Evolutionary conservation across 768 basidiomycete genomes (phyloP).

Genomic region (Lactifluus rugatus): DNA sequence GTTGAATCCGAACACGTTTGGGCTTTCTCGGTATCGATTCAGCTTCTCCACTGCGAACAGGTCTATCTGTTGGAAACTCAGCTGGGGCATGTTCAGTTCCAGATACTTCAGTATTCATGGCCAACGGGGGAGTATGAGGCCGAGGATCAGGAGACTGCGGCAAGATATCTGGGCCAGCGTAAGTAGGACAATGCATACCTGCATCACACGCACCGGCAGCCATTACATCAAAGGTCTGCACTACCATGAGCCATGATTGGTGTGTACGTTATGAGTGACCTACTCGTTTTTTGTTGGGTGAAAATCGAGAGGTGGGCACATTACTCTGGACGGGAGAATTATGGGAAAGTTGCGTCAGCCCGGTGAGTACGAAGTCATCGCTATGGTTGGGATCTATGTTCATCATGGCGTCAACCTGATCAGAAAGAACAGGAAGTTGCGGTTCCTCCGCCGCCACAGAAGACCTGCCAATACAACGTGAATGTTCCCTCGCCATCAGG

Average conservation of each 20-base stretch:
- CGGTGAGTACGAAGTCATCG: slow-evolving; percentile 20
- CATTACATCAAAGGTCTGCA: slow-evolving; percentile 12
- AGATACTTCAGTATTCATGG: background rate
- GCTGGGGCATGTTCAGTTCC: background rate
- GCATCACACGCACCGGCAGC: background rate
- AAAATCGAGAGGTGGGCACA: background rate
- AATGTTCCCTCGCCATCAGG: background rate
- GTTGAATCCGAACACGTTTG: slow-evolving; percentile 43
- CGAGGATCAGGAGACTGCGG: background rate
- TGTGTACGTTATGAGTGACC: background rate
- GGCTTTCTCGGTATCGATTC: slow-evolving; percentile 29
- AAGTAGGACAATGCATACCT: background rate
- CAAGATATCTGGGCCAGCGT: background rate
- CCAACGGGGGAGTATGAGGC: slow-evolving; percentile 11
- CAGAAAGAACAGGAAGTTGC: slow-evolving; percentile 7
- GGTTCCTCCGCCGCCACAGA: background rate
- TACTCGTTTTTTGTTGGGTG: slow-evolving; percentile 14
- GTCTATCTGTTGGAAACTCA: background rate
- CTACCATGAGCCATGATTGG: background rate
- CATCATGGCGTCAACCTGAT: slow-evolving; percentile 17
- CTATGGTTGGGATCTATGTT: slow-evolving; percentile 23
- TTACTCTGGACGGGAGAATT: background rate
- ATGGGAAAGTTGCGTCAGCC: background rate
- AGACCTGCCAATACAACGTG: background rate
- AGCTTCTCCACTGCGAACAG: background rate